Percentiles rank a stretch among this genome's conserved stretches.
Conservation (phyloP, 352 stramenopile species). For the Lagenidium giganteum region DNA sequence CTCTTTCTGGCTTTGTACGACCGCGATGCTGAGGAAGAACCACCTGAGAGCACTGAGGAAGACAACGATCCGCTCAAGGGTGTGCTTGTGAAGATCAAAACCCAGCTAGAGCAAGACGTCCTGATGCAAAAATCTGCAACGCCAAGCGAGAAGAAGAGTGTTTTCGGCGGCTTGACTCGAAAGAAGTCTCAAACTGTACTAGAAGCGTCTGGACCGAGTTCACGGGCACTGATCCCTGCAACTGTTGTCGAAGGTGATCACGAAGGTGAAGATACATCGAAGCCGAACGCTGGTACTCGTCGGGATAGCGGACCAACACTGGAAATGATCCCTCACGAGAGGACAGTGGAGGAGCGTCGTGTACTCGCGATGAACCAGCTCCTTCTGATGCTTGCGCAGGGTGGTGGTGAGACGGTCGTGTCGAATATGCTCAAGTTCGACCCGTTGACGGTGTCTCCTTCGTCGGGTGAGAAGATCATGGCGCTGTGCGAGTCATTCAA, state of each 20-base stretch:
- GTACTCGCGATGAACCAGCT: conserved; percentile 34
- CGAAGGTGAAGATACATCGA: too few relatives aligned
- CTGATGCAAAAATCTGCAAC: too few relatives aligned
- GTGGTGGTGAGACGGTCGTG: conserved; percentile 34
- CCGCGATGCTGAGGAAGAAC: conserved; percentile 36
- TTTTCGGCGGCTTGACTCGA: too few relatives aligned
- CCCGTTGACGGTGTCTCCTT: conserved; percentile 32
- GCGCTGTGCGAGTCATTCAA: conserved; percentile 27
- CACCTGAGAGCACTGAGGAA: conserved; percentile 10
- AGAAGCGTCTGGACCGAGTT: too few relatives aligned
- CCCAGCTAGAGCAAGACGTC: conserved; percentile 31
- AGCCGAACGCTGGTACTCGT: not conserved
- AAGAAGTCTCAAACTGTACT: too few relatives aligned
- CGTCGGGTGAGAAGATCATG: conserved; percentile 26
- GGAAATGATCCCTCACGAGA: not conserved
- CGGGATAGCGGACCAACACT: not conserved
- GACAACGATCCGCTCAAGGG: conserved; percentile 29
- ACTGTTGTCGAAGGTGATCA: too few relatives aligned
- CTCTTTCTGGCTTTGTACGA: conserved; percentile 64
- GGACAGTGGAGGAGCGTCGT: conserved; percentile 7
- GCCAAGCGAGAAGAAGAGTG: too few relatives aligned
- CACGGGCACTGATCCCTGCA: too few relatives aligned
- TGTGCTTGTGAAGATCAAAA: conserved; percentile 47
- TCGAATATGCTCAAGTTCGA: conserved; percentile 61
- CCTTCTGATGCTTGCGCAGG: conserved; percentile 34